Conservation (phyloP, 2,329 filamentous ascomycete species). For the Lasiodiplodia gonubiensis region DNA sequence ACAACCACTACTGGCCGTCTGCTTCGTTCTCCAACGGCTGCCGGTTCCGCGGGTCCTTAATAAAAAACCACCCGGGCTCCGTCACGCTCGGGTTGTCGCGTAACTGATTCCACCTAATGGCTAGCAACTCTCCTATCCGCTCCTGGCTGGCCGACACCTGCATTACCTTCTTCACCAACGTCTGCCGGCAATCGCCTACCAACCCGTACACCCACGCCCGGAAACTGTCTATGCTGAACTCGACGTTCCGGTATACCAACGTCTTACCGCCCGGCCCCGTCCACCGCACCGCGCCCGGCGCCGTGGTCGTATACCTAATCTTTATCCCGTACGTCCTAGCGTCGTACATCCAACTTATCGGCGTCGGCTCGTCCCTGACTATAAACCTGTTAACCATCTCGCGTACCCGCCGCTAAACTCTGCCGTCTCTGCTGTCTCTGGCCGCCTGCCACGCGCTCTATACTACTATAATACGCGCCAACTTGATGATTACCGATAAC, state of each 20-base stretch:
- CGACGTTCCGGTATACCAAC: slow-evolving; percentile 14
- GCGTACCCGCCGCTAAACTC: neutral
- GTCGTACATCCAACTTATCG: slow-evolving; percentile 28
- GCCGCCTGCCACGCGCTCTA: slow-evolving; percentile 20
- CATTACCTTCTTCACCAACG: slow-evolving; percentile 29
- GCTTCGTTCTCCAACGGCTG: neutral
- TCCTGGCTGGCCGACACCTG: slow-evolving; percentile 8
- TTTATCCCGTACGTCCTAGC: slow-evolving; percentile 25
- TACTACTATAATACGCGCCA: slow-evolving; percentile 30
- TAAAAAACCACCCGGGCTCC: neutral
- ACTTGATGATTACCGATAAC: slow-evolving; percentile 29
- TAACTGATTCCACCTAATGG: slow-evolving; percentile 8
- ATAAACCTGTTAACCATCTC: slow-evolving; percentile 27
- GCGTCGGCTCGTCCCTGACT: neutral
- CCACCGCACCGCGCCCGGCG: slow-evolving; percentile 1
- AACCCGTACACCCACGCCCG: slow-evolving; percentile 29
- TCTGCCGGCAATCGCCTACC: slow-evolving; percentile 1
- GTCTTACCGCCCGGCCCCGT: neutral
- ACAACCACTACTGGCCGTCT: neutral
- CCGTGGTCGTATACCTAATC: slow-evolving; percentile 22
- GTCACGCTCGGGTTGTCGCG: slow-evolving; percentile 21
- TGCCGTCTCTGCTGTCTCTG: neutral
- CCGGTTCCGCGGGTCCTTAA: neutral
- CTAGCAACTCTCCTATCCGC: neutral
- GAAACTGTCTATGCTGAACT: slow-evolving; percentile 31